Evolutionary conservation across 2,329 filamentous ascomycete genomes (phyloP).

Genomic region (Keithomyces neogunnii): DNA sequence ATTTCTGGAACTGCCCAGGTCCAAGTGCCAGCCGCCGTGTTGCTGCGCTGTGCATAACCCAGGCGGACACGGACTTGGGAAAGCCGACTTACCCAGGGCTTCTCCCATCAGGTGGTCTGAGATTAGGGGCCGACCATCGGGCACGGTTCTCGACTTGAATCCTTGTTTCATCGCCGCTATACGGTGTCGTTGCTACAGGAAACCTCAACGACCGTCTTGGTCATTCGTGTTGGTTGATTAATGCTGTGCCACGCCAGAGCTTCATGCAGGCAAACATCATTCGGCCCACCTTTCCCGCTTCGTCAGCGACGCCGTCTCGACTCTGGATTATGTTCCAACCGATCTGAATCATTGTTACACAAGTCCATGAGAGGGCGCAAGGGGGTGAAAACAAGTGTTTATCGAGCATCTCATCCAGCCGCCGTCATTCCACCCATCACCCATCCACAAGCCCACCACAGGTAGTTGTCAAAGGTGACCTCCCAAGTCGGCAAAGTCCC

Average conservation of each 20-base stretch:
- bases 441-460: background rate
- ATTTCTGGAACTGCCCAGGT: background rate
- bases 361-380: background rate
- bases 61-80: background rate
- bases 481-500: background rate
- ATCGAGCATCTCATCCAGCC: background rate
- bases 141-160: background rate
- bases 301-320: background rate
- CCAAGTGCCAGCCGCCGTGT: background rate
- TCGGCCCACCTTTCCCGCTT: background rate
- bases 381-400: background rate
- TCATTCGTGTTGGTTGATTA: background rate
- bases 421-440: background rate
- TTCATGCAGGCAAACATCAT: background rate
- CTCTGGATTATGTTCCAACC: background rate
- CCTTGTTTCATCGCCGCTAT: background rate
- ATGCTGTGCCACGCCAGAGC: background rate
- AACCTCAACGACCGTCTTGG: background rate
- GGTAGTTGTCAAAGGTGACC: background rate
- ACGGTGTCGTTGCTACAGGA: background rate
- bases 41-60: background rate
- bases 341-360: background rate
- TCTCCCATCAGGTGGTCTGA: too few species aligned
- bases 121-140: background rate
- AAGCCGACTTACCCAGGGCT: background rate